A percentile compares a stretch with the other conserved stretches of the same genome.
Evolutionary conservation across 768 basidiomycete species (phyloP).

Genomic region (Leucocoprinus sp.): DNA sequence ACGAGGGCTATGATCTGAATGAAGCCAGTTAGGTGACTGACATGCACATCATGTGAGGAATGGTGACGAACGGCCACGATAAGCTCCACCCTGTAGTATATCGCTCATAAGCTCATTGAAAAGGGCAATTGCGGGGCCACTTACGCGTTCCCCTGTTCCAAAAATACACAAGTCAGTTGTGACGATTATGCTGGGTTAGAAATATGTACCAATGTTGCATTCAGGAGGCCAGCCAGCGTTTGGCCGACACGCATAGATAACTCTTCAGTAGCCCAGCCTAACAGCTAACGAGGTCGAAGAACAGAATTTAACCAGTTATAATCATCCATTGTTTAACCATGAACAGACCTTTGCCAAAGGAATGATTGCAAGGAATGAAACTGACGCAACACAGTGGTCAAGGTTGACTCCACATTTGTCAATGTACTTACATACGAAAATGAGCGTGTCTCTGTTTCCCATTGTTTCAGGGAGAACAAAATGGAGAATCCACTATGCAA

Average conservation of each 20-base stretch:
- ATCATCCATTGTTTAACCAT: background rate
- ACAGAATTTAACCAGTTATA: background rate
- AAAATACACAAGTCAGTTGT: constrained; percentile 2
- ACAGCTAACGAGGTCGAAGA: constrained; percentile 38
- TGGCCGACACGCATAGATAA: constrained; percentile 75
- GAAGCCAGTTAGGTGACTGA: constrained; percentile 6
- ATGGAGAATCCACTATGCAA: constrained; percentile 60
- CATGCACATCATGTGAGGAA: background rate
- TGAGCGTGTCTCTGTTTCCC: constrained; percentile 42
- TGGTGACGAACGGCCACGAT: constrained; percentile 62
- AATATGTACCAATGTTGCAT: constrained; percentile 65
- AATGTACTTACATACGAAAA: constrained; percentile 61
- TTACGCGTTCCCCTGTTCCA: constrained; percentile 41
- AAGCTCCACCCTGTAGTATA: constrained; percentile 44
- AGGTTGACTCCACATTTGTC: background rate
- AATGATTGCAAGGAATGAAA: constrained; percentile 75
- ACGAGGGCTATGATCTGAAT: constrained; percentile 39
- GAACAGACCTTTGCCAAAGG: constrained; percentile 71
- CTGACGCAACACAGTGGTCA: constrained; percentile 24
- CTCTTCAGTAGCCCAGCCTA: constrained; percentile 84
- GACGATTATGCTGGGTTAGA: background rate
- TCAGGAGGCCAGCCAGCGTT: constrained; percentile 75
- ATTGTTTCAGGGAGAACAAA: constrained; percentile 38
- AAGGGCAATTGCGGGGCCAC: constrained; percentile 10
- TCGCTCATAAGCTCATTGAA: constrained; percentile 2